Base-by-base conservation (phyloP, 805 yeast genomes). In the Lachancea meyersii region DNA sequence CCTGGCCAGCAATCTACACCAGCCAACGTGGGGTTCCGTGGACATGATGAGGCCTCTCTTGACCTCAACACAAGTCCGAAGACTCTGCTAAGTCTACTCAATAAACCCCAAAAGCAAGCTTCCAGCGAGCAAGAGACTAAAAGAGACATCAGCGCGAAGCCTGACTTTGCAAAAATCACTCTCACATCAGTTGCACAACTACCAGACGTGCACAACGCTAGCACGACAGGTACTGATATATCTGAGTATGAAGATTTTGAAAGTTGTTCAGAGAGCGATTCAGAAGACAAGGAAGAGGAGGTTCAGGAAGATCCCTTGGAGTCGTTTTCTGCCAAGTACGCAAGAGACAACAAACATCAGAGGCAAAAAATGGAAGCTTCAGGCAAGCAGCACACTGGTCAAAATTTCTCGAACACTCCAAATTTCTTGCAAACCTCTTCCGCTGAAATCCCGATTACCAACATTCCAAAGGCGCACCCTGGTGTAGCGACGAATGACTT, bases 231-330 rank as follows among this genome's bases (percentile, higher is more conserved):
- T 7, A 30, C 21, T 9, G 41, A 28, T n/a, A 32, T 13, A 4
- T 39, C 42, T 7, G 44, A 41, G 19, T 57, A 60, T 32, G 61
- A 55, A 26, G 60, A 52, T 19, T 63, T 60, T 38, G 61, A 59
- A 49, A 53, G 56, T 36, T 47, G 55, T 35, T 54, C 60, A 1
- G 59, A 51, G n/a, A 49, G 47, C 10, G 53, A 31, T 4, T 19
- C 11, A 8, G 31, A 31, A 14, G 53, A 46, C 16, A 47, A 48
- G n/a, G 53, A 48, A 14, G 55, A 53, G 9, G 53, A 46, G n/a
- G 46, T 48, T 17, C 54, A 48, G n/a, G 55, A 53, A 21, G 60
- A 57, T 16, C 34, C 28, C 13, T 13, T 26, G 4, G 33, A 37
- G 18, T 27, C 33, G 10, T 27, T 30, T 27, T 34, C 37, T 17